phyloP scores from a whole-genome alignment of 2,329 filamentous ascomycete species.

The Exophiala phaeomuriformis region DNA sequence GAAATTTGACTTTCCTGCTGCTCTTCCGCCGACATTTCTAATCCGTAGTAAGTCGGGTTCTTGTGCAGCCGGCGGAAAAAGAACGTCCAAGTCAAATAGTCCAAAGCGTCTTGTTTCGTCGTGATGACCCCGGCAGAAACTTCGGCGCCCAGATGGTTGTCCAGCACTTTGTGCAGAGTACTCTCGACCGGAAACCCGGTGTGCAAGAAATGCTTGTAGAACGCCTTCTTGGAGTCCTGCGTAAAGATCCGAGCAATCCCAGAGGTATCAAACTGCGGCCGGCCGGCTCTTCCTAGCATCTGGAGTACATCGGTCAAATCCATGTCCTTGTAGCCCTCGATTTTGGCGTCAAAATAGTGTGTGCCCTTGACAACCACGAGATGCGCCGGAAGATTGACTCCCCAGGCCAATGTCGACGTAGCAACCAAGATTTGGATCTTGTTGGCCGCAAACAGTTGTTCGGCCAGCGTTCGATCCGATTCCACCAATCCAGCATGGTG shows the following conservation, averaged over 20 bases:
- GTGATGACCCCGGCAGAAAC: constrained; percentile 86
- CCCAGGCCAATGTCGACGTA: constrained; percentile 94
- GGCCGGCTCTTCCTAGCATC: constrained; percentile 92
- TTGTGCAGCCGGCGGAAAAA: constrained; percentile 97
- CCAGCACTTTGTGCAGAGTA: constrained; percentile 87
- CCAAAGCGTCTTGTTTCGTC: constrained; percentile 92
- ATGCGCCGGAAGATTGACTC: constrained; percentile 94
- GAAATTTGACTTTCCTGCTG: constrained; percentile 65
- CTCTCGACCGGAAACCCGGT: constrained; percentile 97
- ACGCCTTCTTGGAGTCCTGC: constrained; percentile 94
- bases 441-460: constrained; percentile 93
- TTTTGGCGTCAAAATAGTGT: constrained; percentile 96
- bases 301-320: constrained; percentile 95
- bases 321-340: constrained; percentile 97
- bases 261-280: constrained; percentile 91
- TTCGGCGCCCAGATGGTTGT: constrained; percentile 94
- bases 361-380: constrained; percentile 97
- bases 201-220: constrained; percentile 98
- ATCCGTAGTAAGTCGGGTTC: constrained; percentile 95
- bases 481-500: constrained; percentile 97
- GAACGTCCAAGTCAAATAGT: constrained; percentile 98
- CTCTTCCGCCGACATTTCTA: constrained; percentile 86
- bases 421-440: constrained; percentile 96
- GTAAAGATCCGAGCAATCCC: constrained; percentile 97
- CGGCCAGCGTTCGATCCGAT: constrained; percentile 80